These are phyloP conservation scores for Cardamine occulta DNA, from an alignment of 345 rosid species.

Conservation along the genomic window DNA sequence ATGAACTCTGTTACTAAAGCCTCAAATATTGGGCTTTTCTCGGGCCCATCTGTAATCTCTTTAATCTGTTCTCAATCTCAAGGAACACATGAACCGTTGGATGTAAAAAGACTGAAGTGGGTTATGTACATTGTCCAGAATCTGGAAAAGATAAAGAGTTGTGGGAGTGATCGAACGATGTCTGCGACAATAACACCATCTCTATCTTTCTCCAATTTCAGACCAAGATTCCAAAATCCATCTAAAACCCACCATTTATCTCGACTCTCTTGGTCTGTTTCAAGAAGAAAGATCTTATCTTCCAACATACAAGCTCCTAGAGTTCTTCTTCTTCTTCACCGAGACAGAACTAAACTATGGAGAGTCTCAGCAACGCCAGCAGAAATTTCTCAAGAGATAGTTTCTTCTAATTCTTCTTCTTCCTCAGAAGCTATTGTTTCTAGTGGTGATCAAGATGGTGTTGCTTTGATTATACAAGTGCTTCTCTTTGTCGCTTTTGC, in stretches of 20 bases:
- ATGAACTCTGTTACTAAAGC: background rate
- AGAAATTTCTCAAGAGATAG: constrained; percentile 50
- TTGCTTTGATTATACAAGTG: constrained; percentile 47
- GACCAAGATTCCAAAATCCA: constrained; percentile 42
- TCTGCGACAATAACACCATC: constrained; percentile 37
- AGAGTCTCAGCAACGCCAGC: constrained; percentile 54
- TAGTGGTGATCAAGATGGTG: constrained; percentile 52
- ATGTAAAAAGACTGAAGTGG: background rate
- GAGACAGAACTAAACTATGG: constrained; percentile 42
- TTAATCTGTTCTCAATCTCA: background rate
- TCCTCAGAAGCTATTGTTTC: constrained; percentile 36
- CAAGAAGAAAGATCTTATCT: constrained; percentile 31
- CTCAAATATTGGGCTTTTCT: background rate
- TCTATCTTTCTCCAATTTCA: constrained; percentile 44
- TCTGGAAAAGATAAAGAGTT: constrained; percentile 32
- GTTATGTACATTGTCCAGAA: constrained; percentile 24
- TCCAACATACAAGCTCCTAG: constrained; percentile 11
- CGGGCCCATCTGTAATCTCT: background rate
- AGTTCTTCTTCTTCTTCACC: constrained; percentile 32
- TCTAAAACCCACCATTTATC: constrained; percentile 26
- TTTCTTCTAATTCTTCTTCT: constrained; percentile 40
- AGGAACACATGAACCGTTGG: constrained; percentile 18
- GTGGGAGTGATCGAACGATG: constrained; percentile 29
- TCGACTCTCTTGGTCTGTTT: constrained; percentile 36
- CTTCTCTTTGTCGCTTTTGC: constrained; percentile 70